Evolutionary conservation across 192 early-diverging fungal genomes (phyloP), one percentile per base, ranked within the genome.

Genomic region (Coemansia sp.): DNA sequence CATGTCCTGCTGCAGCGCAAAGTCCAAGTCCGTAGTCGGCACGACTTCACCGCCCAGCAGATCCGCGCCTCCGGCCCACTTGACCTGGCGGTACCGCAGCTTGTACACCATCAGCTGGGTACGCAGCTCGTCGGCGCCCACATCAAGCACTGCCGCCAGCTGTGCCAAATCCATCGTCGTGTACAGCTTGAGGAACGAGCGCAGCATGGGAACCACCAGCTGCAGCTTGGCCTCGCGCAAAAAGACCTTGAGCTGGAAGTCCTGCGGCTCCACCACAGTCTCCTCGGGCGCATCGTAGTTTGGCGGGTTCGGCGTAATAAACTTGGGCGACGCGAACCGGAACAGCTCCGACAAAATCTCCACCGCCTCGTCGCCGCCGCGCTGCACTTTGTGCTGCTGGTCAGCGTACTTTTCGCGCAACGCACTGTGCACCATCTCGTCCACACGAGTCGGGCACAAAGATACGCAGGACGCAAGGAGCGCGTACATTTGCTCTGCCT

Each of bases 141-240:
- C 84, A 36, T 96, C 93, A 51, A 98, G 66, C 75, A 96, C 94
- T 26, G 86, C 83, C 9, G 93, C 90, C 59, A 98, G 80, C 67
- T 95, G 93, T 58, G 90, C 89, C 38, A 93, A 85, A 12, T 86
- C 87, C 86, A 98, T 89, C 34, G 92, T 91, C 3, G 93, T 95
- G 84, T 98, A 98, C 50, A 98, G 83, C 84, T 95, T 96, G 53
- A 98, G 82, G 88, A 92, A 97, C 25, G 93, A 96, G 11, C 96
- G 82, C 56, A 98, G 82, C 17, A 92, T 93, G 44, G 93, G 89
- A 24, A 96, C 84, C 28, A 90, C 73, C 23, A 92, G 84, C 75
- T 95, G 93, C 71, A 91, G 83, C n/a, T 84, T 76, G 14, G 94
- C 92, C 65, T 98, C 93, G 26, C 82, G 71, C 64, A 94, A 63